Evolutionary conservation across 2,329 filamentous ascomycete species (phyloP).

Genomic region (Teratosphaeria nubilosa): DNA sequence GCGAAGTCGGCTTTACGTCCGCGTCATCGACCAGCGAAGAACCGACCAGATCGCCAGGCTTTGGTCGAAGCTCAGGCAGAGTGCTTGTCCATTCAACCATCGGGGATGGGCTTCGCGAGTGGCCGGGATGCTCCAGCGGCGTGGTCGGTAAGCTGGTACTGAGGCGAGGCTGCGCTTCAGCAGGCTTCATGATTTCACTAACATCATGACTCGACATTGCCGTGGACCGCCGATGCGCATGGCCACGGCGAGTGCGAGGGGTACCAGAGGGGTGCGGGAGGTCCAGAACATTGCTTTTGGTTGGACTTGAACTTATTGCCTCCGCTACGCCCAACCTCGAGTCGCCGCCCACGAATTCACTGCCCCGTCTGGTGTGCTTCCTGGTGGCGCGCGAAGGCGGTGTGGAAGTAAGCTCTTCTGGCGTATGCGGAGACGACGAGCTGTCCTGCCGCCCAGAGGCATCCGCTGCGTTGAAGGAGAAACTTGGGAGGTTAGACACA

Average conservation of each 20-base stretch:
- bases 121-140: conserved; percentile 16
- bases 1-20: conserved; percentile 33
- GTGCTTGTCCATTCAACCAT: not conserved
- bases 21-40: conserved; percentile 7
- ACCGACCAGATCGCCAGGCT: conserved; percentile 14
- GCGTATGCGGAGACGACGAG: conserved; percentile 29
- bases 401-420: conserved; percentile 24
- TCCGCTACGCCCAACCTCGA: conserved; percentile 40
- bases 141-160: conserved; percentile 27
- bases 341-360: conserved; percentile 77
- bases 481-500: conserved; percentile 37
- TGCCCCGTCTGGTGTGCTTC: conserved; percentile 66
- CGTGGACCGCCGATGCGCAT: conserved; percentile 69
- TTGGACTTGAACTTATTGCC: conserved; percentile 59
- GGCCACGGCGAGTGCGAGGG: conserved; percentile 52
- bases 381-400: conserved; percentile 41
- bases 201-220: conserved; percentile 80
- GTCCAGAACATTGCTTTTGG: conserved; percentile 52
- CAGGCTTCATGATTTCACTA: conserved; percentile 52
- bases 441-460: conserved; percentile 21
- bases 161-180: conserved; percentile 16
- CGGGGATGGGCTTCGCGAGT: not conserved
- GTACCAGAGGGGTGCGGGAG: conserved; percentile 40
- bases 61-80: not conserved
- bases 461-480: conserved; percentile 40